Percentiles rank a stretch among this genome's conserved stretches.
Evolutionary conservation across 1,284 basidiomycete species (phyloP).

Genomic region (Boletus smithii): DNA sequence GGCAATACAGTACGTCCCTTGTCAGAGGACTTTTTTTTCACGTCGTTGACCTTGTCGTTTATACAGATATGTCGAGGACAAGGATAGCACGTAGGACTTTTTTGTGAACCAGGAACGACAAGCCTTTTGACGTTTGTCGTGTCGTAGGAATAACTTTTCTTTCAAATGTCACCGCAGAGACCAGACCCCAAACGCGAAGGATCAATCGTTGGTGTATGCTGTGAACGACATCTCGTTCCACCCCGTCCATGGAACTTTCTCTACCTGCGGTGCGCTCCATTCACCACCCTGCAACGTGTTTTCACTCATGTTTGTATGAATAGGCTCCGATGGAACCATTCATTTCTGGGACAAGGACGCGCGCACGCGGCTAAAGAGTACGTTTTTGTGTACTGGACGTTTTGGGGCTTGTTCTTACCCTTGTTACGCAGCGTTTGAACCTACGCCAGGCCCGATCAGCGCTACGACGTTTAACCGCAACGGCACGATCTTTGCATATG

Average conservation of each 20-base stretch:
- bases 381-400: constrained; percentile 22
- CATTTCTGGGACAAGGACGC: constrained; percentile 91
- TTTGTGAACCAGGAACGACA: background rate
- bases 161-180: constrained; percentile 96
- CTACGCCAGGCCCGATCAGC: constrained; percentile 65
- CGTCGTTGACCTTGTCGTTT: constrained; percentile 4
- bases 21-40: background rate
- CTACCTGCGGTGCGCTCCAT: constrained; percentile 74
- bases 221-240: constrained; percentile 95
- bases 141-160: constrained; percentile 78
- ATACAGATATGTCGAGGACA: constrained; percentile 76
- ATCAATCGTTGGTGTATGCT: constrained; percentile 81
- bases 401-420: constrained; percentile 5
- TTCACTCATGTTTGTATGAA: constrained; percentile 10
- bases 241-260: constrained; percentile 90
- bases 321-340: constrained; percentile 76
- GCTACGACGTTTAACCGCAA: constrained; percentile 81
- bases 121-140: constrained; percentile 13
- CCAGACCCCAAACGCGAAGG: constrained; percentile 57
- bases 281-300: constrained; percentile 26
- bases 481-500: constrained; percentile 87
- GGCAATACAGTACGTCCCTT: constrained; percentile 79
- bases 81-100: constrained; percentile 55
- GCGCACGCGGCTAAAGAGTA: constrained; percentile 86
- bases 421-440: constrained; percentile 39